Conservation (phyloP, 2,329 filamentous ascomycete species). For the Aspergillus ochraceoroseus region DNA sequence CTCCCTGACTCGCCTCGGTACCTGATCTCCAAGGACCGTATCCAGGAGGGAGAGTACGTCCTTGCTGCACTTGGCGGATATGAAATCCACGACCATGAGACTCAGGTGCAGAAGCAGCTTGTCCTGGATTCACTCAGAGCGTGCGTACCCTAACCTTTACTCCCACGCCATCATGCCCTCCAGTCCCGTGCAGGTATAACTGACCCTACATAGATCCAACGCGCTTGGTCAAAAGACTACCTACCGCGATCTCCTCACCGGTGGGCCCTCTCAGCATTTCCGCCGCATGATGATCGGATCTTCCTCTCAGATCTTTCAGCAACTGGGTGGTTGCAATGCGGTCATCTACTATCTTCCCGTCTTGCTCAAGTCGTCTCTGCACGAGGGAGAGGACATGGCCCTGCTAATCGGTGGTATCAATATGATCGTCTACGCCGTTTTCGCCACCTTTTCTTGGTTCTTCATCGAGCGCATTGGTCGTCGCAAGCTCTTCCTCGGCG, state of each 20-base stretch:
- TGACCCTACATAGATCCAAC: conserved; percentile 52
- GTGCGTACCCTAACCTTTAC: conserved; percentile 36
- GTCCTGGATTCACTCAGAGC: conserved; percentile 65
- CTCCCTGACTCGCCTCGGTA: conserved; percentile 47
- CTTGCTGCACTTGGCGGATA: conserved; percentile 49
- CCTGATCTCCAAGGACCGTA: conserved; percentile 43
- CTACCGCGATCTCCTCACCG: conserved; percentile 42
- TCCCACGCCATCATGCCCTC: conserved; percentile 7
- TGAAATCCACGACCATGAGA: conserved; percentile 52
- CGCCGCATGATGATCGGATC: conserved; percentile 41
- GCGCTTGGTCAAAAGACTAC: conserved; percentile 45
- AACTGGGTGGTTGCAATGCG: conserved; percentile 49
- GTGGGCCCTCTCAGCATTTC: conserved; percentile 39
- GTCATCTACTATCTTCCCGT: conserved; percentile 50
- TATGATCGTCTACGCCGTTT: conserved; percentile 45
- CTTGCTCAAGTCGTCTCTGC: conserved; percentile 46
- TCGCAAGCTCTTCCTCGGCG: conserved; percentile 40
- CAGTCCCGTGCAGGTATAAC: conserved; percentile 23
- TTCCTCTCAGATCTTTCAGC: conserved; percentile 45
- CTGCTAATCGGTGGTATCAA: conserved; percentile 52
- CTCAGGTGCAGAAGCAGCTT: conserved; percentile 57
- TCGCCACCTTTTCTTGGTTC: conserved; percentile 46
- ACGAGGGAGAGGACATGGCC: conserved; percentile 41
- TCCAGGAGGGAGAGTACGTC: conserved; percentile 47
- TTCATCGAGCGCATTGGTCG: conserved; percentile 49